Evolutionary conservation across 2,329 filamentous ascomycete species (phyloP).

Genomic region (Chrysosporium queenslandicum): DNA sequence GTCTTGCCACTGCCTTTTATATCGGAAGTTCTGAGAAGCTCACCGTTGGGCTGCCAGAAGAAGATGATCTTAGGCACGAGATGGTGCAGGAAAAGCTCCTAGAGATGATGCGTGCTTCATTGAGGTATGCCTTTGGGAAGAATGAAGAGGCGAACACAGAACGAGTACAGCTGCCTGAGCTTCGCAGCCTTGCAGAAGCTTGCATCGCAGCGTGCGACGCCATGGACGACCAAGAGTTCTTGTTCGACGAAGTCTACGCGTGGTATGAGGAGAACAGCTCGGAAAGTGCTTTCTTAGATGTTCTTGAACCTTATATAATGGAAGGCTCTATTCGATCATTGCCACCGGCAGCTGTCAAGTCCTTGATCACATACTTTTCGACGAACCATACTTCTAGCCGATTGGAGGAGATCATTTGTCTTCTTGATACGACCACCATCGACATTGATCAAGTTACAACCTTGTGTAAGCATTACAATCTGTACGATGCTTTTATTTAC

Average conservation of each 20-base stretch:
- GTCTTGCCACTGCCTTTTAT: slow-evolving; percentile 85
- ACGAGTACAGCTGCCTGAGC: slow-evolving; percentile 49
- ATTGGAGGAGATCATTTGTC: slow-evolving; percentile 88
- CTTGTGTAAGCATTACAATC: slow-evolving; percentile 78
- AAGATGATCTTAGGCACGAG: slow-evolving; percentile 60
- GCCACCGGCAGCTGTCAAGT: slow-evolving; percentile 76
- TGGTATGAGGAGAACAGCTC: slow-evolving; percentile 71
- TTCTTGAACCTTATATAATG: slow-evolving; percentile 77
- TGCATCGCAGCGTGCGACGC: slow-evolving; percentile 75
- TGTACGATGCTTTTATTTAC: slow-evolving; percentile 93
- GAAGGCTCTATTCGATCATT: slow-evolving; percentile 63
- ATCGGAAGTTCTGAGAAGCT: slow-evolving; percentile 84
- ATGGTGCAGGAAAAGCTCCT: slow-evolving; percentile 82
- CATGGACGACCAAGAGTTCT: slow-evolving; percentile 67
- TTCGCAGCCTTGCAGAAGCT: slow-evolving; percentile 68
- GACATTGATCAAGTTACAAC: slow-evolving; percentile 88
- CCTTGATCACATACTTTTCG: slow-evolving; percentile 72
- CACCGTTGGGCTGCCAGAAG: slow-evolving; percentile 85
- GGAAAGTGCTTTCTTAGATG: slow-evolving; percentile 72
- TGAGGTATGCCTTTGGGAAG: slow-evolving; percentile 77
- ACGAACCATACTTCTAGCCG: slow-evolving; percentile 62
- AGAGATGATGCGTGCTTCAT: slow-evolving; percentile 85
- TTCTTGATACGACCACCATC: slow-evolving; percentile 79
- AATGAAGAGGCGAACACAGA: slow-evolving; percentile 40
- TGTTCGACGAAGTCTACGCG: slow-evolving; percentile 85